Percentiles rank a stretch among this genome's conserved stretches.
Conservation (phyloP, 1,284 basidiomycete species). For the Irpex sp. region DNA sequence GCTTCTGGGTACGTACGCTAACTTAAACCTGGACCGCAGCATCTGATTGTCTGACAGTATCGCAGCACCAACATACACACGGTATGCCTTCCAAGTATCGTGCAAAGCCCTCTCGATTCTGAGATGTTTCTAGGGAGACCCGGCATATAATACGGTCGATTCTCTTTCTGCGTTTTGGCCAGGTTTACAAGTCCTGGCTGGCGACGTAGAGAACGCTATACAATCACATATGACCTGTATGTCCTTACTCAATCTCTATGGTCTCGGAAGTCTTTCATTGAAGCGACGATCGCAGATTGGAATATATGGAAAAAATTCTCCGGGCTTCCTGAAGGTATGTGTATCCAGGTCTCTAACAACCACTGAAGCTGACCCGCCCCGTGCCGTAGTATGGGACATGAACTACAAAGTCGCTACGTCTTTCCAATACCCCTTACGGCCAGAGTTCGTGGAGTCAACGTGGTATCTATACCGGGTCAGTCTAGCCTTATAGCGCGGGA, state of each 20-base stretch:
- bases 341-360: too few relatives aligned
- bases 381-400: constrained; percentile 68
- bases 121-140: constrained; percentile 45
- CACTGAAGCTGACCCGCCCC: not conserved
- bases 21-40: not conserved
- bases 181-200: constrained; percentile 83
- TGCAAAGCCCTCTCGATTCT: not conserved
- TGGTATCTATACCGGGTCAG: constrained; percentile 89
- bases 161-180: constrained; percentile 88
- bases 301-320: constrained; percentile 85
- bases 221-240: constrained; percentile 80
- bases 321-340: constrained; percentile 70
- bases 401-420: constrained; percentile 71
- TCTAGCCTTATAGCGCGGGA: constrained; percentile 4
- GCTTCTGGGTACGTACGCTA: constrained; percentile 70
- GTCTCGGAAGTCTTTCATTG: not conserved
- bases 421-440: constrained; percentile 81
- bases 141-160: constrained; percentile 71
- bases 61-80: constrained; percentile 76
- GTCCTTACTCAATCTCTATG: constrained; percentile 21
- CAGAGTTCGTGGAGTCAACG: constrained; percentile 91
- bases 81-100: constrained; percentile 9
- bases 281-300: constrained; percentile 55
- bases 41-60: constrained; percentile 46
- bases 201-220: constrained; percentile 87